A percentile compares a stretch with the other conserved stretches of the same genome.
Conservation (phyloP, 2,329 filamentous ascomycete species). For the Beauveria australis region DNA sequence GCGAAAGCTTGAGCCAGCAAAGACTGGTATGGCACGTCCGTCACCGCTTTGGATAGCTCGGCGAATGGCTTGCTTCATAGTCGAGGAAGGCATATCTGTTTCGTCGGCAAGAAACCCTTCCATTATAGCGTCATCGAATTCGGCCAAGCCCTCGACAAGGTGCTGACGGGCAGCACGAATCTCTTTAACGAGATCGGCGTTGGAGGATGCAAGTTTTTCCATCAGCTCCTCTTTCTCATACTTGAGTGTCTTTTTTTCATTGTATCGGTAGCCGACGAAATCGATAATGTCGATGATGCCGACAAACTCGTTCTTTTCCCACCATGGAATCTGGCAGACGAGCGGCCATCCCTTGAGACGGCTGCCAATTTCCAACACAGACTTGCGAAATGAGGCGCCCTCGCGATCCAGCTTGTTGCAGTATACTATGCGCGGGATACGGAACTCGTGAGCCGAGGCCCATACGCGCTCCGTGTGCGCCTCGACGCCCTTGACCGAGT, state of each 20-base stretch:
- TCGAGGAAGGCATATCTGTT: slow-evolving; percentile 59
- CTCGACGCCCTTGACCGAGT: slow-evolving; percentile 89
- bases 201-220: slow-evolving; percentile 32
- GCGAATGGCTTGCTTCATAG: slow-evolving; percentile 67
- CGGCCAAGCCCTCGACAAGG: slow-evolving; percentile 76
- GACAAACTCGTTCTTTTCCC: slow-evolving; percentile 69
- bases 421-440: slow-evolving; percentile 71
- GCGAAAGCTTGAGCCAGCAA: slow-evolving; percentile 84
- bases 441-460: slow-evolving; percentile 78
- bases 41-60: slow-evolving; percentile 59
- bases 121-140: slow-evolving; percentile 79
- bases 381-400: slow-evolving; percentile 71
- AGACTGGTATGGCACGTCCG: slow-evolving; percentile 73
- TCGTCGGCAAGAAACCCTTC: slow-evolving; percentile 74
- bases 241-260: slow-evolving; percentile 30
- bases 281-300: slow-evolving; percentile 81
- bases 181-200: slow-evolving; percentile 54
- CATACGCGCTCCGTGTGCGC: slow-evolving; percentile 96
- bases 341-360: slow-evolving; percentile 78
- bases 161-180: slow-evolving; percentile 67
- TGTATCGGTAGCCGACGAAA: slow-evolving; percentile 67
- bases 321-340: slow-evolving; percentile 94
- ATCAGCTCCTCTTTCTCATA: slow-evolving; percentile 23
- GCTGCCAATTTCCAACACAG: slow-evolving; percentile 76
- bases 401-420: slow-evolving; percentile 75